phyloP scores from a whole-genome alignment of 345 rosid genomes.

The Firmiana major region DNA sequence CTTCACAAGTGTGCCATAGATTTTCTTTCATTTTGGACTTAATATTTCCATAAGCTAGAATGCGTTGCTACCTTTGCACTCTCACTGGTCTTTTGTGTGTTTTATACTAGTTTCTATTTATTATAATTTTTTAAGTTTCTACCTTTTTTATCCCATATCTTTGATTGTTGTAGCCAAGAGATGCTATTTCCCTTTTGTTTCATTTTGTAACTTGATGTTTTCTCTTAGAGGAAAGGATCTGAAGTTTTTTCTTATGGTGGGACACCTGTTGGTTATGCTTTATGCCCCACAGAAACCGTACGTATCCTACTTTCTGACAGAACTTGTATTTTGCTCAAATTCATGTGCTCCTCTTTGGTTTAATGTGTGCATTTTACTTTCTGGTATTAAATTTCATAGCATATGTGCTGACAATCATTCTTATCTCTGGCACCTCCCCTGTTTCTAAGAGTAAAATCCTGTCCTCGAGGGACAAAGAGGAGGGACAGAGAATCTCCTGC shows the following conservation, averaged over 20 bases:
- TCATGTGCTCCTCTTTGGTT: not conserved
- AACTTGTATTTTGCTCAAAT: not conserved
- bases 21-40: not conserved
- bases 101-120: not conserved
- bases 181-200: not conserved
- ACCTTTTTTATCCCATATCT: not conserved
- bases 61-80: not conserved
- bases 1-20: not conserved
- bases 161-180: not conserved
- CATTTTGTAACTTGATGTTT: not conserved
- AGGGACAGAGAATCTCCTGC: too few relatives aligned
- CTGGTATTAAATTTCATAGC: not conserved
- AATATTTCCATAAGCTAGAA: not conserved
- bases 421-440: too few relatives aligned
- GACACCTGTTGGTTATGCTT: constrained; percentile 74
- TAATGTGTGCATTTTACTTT: not conserved
- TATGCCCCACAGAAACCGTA: constrained; percentile 76
- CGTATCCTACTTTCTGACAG: constrained; percentile 12
- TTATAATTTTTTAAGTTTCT: not conserved
- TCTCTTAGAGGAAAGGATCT: constrained; percentile 69
- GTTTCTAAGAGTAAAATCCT: too few relatives aligned
- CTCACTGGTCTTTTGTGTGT: not conserved
- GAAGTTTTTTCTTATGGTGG: constrained; percentile 67
- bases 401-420: too few relatives aligned
- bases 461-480: too few relatives aligned